Percentiles rank a stretch among this genome's conserved stretches.
Evolutionary conservation across 1,139 yeast species (phyloP).

Genomic region (Saccharomyces uvarum): DNA sequence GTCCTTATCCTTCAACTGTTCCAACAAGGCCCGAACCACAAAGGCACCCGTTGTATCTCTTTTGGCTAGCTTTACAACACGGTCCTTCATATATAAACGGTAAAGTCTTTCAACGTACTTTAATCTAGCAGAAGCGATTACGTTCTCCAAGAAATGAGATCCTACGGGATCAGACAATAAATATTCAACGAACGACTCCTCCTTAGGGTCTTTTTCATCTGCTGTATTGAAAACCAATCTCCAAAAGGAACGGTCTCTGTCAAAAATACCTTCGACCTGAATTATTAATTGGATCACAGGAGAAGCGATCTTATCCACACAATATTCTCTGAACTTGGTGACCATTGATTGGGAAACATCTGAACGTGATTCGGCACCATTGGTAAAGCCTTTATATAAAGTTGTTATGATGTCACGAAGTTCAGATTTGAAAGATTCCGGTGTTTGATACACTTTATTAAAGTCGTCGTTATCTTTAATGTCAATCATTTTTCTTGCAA

Average conservation of each 20-base stretch:
- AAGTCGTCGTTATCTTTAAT: constrained; percentile 70
- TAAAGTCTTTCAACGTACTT: constrained; percentile 66
- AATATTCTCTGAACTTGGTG: constrained; percentile 54
- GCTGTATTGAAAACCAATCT: constrained; percentile 39
- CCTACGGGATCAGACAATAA: constrained; percentile 83
- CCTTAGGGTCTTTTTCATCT: constrained; percentile 51
- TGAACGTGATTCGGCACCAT: constrained; percentile 21
- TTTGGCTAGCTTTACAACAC: constrained; percentile 63
- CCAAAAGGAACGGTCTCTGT: constrained; percentile 64
- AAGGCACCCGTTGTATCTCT: constrained; percentile 78
- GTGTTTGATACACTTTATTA: constrained; percentile 60
- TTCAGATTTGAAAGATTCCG: constrained; percentile 61
- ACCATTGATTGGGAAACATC: constrained; percentile 31
- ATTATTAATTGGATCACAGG: constrained; percentile 79
- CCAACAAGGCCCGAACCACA: constrained; percentile 64
- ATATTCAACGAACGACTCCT: constrained; percentile 77
- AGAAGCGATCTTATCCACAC: constrained; percentile 75
- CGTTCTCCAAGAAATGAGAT: constrained; percentile 76
- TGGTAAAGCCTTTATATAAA: constrained; percentile 37
- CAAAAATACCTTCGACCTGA: constrained; percentile 75
- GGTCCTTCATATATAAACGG: constrained; percentile 61
- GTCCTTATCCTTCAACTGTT: constrained; percentile 52
- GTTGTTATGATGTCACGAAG: constrained; percentile 41
- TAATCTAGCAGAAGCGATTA: constrained; percentile 57
- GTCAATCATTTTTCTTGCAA: constrained; percentile 89